Evolutionary conservation across 2,329 filamentous ascomycete genomes (phyloP).

Genomic region (Neopestalotiopsis sp.): DNA sequence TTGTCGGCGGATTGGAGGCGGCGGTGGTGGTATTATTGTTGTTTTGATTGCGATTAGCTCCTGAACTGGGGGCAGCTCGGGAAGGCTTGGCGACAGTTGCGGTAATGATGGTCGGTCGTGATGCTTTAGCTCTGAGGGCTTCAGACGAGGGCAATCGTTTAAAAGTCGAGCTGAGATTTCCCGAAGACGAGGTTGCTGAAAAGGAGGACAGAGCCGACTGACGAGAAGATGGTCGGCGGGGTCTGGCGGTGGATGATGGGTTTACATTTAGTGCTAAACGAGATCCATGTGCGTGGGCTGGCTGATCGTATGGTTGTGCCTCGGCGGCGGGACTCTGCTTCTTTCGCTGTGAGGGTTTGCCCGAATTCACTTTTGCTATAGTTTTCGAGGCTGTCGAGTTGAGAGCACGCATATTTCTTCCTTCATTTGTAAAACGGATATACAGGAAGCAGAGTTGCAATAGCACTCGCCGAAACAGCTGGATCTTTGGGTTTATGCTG

Average conservation of each 20-base stretch:
- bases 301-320: neutral
- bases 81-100: slow-evolving; percentile 19
- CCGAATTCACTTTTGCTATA: neutral
- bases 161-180: slow-evolving; percentile 18
- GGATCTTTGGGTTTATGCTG: neutral
- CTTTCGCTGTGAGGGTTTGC: slow-evolving; percentile 5
- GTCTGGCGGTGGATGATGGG: slow-evolving; percentile 4
- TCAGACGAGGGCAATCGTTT: slow-evolving; percentile 24
- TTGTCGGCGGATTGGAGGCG: neutral
- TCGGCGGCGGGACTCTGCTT: slow-evolving; percentile 1
- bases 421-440: neutral
- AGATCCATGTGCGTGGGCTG: slow-evolving; percentile 8
- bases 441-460: neutral
- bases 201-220: slow-evolving; percentile 21
- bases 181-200: slow-evolving; percentile 2
- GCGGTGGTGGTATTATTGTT: neutral
- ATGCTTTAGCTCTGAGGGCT: slow-evolving; percentile 18
- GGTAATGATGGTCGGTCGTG: slow-evolving; percentile 19
- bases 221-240: slow-evolving; percentile 21
- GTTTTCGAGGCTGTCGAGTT: slow-evolving; percentile 13
- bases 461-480: neutral
- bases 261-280: slow-evolving; percentile 11
- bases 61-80: slow-evolving; percentile 14
- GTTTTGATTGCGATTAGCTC: slow-evolving; percentile 6
- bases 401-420: slow-evolving; percentile 17